Evolutionary conservation across 495 filamentous ascomycete species (phyloP).

Genomic region (Tuber microsphaerosporum): DNA sequence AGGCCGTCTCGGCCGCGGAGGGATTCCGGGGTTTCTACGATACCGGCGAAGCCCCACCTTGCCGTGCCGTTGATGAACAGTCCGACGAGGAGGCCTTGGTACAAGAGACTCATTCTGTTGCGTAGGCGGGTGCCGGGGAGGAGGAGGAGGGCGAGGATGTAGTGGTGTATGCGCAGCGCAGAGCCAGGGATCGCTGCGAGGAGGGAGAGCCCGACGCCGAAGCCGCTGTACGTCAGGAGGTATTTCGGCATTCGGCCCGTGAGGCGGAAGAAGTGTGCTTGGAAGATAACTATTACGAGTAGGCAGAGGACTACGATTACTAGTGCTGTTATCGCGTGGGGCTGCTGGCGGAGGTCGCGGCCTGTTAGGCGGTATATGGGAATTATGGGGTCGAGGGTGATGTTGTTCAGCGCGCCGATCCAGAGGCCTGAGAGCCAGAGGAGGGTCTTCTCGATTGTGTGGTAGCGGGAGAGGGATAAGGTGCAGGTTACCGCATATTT

Average conservation of each 20-base stretch:
- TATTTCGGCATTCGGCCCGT: constrained; percentile 63
- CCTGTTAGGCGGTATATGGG: constrained; percentile 71
- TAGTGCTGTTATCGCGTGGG: constrained; percentile 66
- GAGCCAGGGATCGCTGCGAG: constrained; percentile 68
- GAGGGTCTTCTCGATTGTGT: constrained; percentile 64
- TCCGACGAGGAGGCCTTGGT: constrained; percentile 81
- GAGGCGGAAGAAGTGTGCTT: constrained; percentile 67
- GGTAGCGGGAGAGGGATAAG: constrained; percentile 48
- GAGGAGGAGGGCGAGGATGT: constrained; percentile 74
- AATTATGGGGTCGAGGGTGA: constrained; percentile 71
- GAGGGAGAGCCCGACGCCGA: constrained; percentile 53
- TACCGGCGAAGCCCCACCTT: constrained; percentile 83
- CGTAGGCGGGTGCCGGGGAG: constrained; percentile 79
- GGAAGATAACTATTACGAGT: constrained; percentile 54
- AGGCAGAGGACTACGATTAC: constrained; percentile 60
- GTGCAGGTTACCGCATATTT: constrained; percentile 51
- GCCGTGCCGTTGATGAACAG: constrained; percentile 89
- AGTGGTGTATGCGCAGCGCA: constrained; percentile 88
- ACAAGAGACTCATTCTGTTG: constrained; percentile 68
- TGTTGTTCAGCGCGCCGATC: constrained; percentile 73
- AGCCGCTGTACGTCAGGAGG: constrained; percentile 61
- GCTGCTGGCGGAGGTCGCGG: constrained; percentile 67
- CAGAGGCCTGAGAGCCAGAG: constrained; percentile 69
- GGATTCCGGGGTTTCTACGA: constrained; percentile 73
- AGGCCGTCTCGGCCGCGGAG: constrained; percentile 60